Evolutionary conservation across 1,284 basidiomycete species (phyloP).

Genomic region (Cryptococcus hybrid): DNA sequence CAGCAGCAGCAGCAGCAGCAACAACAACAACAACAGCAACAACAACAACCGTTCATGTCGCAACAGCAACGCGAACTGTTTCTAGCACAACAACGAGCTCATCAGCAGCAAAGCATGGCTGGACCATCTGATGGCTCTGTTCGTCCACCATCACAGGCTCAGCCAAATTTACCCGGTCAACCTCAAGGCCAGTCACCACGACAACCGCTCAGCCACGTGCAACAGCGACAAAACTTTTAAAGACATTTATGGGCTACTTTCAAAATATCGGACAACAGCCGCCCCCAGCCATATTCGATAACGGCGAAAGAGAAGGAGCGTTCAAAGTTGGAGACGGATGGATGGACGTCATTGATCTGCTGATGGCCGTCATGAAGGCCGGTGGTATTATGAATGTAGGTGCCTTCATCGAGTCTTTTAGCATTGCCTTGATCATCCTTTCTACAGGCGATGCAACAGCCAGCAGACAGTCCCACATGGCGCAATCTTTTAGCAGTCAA

Average conservation of each 20-base stretch:
- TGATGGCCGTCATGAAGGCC: slow-evolving; percentile 32
- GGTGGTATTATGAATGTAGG: slow-evolving; percentile 28
- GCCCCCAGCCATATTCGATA: slow-evolving; percentile 37
- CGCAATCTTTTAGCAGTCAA: slow-evolving; percentile 19
- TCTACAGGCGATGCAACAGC: slow-evolving; percentile 16
- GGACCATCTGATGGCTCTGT: slow-evolving; percentile 2
- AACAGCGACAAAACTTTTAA: slow-evolving; percentile 30
- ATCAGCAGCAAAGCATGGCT: slow-evolving; percentile 5
- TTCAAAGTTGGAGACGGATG: slow-evolving; percentile 36
- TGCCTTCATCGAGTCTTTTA: background rate
- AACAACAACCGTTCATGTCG: slow-evolving; percentile 3
- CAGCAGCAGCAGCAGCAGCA: no score
- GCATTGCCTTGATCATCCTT: background rate
- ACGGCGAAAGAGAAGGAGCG: slow-evolving; percentile 29
- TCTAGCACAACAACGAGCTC: background rate
- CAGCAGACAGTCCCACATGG: slow-evolving; percentile 30
- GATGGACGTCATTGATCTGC: slow-evolving; percentile 39
- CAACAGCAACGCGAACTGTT: slow-evolving; percentile 13
- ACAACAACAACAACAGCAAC: background rate
- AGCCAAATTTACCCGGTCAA: slow-evolving; percentile 2
- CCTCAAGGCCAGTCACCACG: background rate
- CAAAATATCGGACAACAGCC: slow-evolving; percentile 20
- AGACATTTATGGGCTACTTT: slow-evolving; percentile 29
- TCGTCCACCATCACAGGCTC: background rate
- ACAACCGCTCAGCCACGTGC: slow-evolving; percentile 9